Evolutionary conservation across 352 stramenopile species (phyloP), one percentile per base, ranked within the genome.

Genomic region (Pythium apleroticum): DNA sequence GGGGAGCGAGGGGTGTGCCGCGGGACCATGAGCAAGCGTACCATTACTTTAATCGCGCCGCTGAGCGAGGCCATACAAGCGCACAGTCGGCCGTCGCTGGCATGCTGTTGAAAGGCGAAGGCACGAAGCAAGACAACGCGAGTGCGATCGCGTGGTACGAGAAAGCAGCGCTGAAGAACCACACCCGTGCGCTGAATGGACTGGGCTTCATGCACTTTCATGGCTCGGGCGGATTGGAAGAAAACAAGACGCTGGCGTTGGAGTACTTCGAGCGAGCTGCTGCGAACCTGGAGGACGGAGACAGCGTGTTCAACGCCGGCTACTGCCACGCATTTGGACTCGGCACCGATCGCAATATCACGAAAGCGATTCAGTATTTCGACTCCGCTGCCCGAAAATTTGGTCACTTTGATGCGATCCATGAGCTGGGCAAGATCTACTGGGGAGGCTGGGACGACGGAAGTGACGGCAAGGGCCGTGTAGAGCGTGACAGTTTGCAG

Each of bases 141-240:
- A 83, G 71, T 11, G 90, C 89, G 5, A 84, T 97, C 46, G 60
- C 69, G n/a, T 90, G 75, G 74, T 97, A 96, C 54, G 73, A 90
- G 49, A 68, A 81, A 52, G 90, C 91, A 15, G 84, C 84, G 2
- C 53, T 71, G 24, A 63, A 76, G 46, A 91, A 94, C 59, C 73
- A 95, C 46, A 87, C 89, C 2, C 75, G 86, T 20, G 91, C 89
- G 11, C 68, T 97, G 6, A 97, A 97, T 45, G 91, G 91, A 2
- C 75, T 97, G 14, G 91, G 91, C 0, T 97, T 95, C 59, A 80
- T 96, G 15, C 85, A 97, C 60, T 97, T 96, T 53, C 77, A 95
- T 50, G 90, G 91, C 24, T 81, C 65, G 1, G 72, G 84, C 11
- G 81, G 84, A 11, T 57, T 95, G 22, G 19, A 45, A 0, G 74